A percentile compares a stretch with the other conserved stretches of the same genome.
Conservation (phyloP, 1,284 basidiomycete species). For the Psilocybe mexicana region DNA sequence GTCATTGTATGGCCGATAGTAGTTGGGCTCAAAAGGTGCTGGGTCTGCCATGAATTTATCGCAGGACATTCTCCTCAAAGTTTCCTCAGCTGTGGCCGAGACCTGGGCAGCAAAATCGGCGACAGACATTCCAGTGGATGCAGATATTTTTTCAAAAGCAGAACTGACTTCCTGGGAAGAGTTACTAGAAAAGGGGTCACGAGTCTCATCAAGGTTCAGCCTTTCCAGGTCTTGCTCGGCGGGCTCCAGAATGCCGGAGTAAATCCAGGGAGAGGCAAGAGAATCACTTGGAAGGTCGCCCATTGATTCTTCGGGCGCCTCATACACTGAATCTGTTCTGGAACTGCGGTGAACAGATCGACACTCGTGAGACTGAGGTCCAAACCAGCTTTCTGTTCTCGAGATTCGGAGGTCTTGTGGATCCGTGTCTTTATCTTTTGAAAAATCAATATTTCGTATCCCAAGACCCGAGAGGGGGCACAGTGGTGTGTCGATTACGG, state of each 20-base stretch:
- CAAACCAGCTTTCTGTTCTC: constrained; percentile 3
- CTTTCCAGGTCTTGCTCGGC: constrained; percentile 15
- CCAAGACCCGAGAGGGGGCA: constrained; percentile 30
- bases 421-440: constrained; percentile 9
- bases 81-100: constrained; percentile 33
- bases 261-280: constrained; percentile 25
- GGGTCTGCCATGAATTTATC: constrained; percentile 1
- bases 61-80: constrained; percentile 29
- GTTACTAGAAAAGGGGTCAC: constrained; percentile 1
- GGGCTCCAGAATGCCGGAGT: constrained; percentile 22
- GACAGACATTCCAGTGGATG: constrained; percentile 32
- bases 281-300: background rate
- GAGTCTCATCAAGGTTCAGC: constrained; percentile 3
- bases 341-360: constrained; percentile 13
- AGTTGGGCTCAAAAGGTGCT: background rate
- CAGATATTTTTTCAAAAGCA: constrained; percentile 31
- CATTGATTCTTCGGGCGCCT: background rate
- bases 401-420: background rate
- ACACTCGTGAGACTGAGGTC: constrained; percentile 9
- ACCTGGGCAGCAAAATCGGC: constrained; percentile 32
- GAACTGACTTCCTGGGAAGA: constrained; percentile 15
- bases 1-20: background rate
- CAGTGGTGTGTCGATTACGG: constrained; percentile 6
- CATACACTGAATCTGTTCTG: constrained; percentile 13
- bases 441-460: constrained; percentile 25